Evolutionary conservation across 352 stramenopile species (phyloP), one percentile per base, ranked within the genome.

Genomic region (Pythium phragmiticola): DNA sequence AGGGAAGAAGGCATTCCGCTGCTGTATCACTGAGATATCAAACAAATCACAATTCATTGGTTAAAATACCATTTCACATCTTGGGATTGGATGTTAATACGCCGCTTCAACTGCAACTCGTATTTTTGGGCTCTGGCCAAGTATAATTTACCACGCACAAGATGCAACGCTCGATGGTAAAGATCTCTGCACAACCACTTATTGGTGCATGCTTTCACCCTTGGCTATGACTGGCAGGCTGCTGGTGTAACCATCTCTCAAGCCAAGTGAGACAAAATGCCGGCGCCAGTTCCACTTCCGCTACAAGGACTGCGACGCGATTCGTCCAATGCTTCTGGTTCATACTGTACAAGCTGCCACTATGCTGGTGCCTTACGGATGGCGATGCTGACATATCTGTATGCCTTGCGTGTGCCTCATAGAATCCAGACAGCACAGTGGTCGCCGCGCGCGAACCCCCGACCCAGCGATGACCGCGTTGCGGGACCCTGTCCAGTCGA

Each of bases 371-470:
- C 14, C 11, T 5, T 13, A 5, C 46, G 8, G 21, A 34, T 34
- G 7, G 3, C 13, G 41, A 21, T 49, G 52, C 28, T 42, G 26
- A 4, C 34, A 19, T 54, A 26, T 13, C 5, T 54, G 26, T 52
- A 30, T 30, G 26, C 26, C 26, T 33, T 30, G 8, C 12, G 5
- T 47, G 8, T 26, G 0, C 23, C 21, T 36, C 33, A 7, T 57
- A 8, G 28, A 65, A 49, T 59, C 1, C 14, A 30, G 60, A 12
- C 51, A 62, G 5, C 30, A 19, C 1, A 57, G 43, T 33, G 61
- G 45, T 13, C 53, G 61, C 3, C 61, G 54, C 9, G 54, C 53
- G 14, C 61, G 53, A 37, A 69, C 63, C 14, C 63, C 63, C 0
- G 63, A 69, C 6, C 56, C 55, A 39, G 42, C 37, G 52, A n/a